Evolutionary conservation across 805 yeast genomes (phyloP).

Genomic region (Spathaspora arborariae): DNA sequence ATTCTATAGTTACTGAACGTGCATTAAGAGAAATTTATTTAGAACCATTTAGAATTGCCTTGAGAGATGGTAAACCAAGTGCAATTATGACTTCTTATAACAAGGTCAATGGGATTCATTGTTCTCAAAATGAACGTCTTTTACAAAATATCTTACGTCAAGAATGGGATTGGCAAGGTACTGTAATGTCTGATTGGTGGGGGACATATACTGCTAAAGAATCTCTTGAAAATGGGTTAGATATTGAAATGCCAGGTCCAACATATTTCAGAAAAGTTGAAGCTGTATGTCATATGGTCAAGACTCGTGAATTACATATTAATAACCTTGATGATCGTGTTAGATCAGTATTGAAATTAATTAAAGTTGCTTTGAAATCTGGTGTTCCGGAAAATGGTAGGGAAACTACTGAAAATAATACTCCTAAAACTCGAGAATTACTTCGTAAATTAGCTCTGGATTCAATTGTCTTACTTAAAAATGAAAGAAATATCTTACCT

Average conservation of each 20-base stretch:
- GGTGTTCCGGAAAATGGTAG: conserved; percentile 20
- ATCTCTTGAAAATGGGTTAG: conserved; percentile 26
- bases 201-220: conserved; percentile 26
- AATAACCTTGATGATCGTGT: conserved; percentile 25
- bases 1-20: conserved; percentile 27
- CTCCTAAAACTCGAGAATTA: conserved; percentile 19
- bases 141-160: conserved; percentile 21
- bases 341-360: conserved; percentile 22
- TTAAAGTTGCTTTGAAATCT: conserved; percentile 18
- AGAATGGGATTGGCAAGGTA: conserved; percentile 33
- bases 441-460: conserved; percentile 22
- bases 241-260: conserved; percentile 35
- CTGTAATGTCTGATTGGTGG: conserved; percentile 32
- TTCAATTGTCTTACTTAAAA: conserved; percentile 27
- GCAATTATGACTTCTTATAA: conserved; percentile 31
- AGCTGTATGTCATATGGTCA: conserved; percentile 20
- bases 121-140: conserved; percentile 20
- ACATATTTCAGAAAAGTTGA: conserved; percentile 17
- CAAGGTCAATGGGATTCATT: conserved; percentile 29
- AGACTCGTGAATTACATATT: conserved; percentile 22
- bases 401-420: conserved; percentile 20
- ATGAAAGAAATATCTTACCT: conserved; percentile 24
- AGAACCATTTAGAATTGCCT: conserved; percentile 31
- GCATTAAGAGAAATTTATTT: conserved; percentile 31
- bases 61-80: conserved; percentile 24